Percentiles rank a stretch among this genome's conserved stretches.
These are phyloP conservation scores for Agastache rugosa DNA, from an alignment of 257 asterid species.

Conservation along the genomic window DNA sequence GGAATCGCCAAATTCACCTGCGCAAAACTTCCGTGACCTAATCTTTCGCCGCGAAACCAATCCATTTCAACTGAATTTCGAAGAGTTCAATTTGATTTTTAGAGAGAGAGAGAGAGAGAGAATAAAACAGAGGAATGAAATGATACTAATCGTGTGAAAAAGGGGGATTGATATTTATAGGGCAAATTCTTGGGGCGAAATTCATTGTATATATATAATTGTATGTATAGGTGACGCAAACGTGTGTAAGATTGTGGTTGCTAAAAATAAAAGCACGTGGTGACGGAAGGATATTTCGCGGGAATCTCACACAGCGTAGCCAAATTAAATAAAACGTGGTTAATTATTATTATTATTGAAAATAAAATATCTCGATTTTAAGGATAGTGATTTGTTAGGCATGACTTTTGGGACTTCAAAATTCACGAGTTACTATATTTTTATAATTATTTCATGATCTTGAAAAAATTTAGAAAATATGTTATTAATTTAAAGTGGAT, in stretches of 20 bases:
- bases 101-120: conserved; percentile 4
- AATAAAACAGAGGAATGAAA: conserved; percentile 26
- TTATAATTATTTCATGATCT: neutral
- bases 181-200: conserved; percentile 24
- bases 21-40: conserved; percentile 89
- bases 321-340: conserved; percentile 57
- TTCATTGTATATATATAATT: neutral
- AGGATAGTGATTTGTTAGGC: conserved; percentile 25
- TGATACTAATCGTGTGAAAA: neutral
- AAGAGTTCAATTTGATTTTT: neutral
- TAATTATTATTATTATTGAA: neutral
- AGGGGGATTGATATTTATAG: conserved; percentile 41
- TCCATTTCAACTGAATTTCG: conserved; percentile 51
- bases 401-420: conserved; percentile 19
- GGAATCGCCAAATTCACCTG: conserved; percentile 66
- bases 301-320: conserved; percentile 30
- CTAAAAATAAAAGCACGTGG: conserved; percentile 67
- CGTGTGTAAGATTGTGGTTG: conserved; percentile 33
- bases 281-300: conserved; percentile 48
- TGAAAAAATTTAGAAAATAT: neutral
- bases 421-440: neutral
- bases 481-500: neutral
- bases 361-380: conserved; percentile 11
- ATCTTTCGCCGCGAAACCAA: conserved; percentile 72
- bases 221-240: conserved; percentile 41